phyloP scores from a whole-genome alignment of 208 protist genomes.

The Acanthamoeba castellanii region DNA sequence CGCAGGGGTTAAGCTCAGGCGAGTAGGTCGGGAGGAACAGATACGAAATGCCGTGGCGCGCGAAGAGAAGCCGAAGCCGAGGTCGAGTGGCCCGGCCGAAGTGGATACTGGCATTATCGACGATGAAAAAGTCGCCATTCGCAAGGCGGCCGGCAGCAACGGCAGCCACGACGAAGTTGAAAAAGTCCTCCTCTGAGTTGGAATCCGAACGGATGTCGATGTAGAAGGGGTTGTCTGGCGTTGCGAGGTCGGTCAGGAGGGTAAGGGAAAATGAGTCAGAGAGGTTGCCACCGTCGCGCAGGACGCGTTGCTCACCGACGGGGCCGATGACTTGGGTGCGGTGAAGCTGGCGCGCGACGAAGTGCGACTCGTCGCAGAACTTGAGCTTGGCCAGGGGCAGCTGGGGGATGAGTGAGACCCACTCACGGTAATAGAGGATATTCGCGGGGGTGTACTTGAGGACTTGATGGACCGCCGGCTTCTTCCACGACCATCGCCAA shows the following conservation, averaged over 20 bases:
- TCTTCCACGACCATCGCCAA: background rate
- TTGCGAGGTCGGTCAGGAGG: background rate
- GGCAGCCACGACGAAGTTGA: background rate
- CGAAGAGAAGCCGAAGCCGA: background rate
- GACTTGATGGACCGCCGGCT: background rate
- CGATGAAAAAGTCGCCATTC: background rate
- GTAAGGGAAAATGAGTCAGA: background rate
- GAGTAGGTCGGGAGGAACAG: background rate
- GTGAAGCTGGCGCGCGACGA: background rate
- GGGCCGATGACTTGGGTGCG: background rate
- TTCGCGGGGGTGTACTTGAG: background rate
- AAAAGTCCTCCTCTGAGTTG: background rate
- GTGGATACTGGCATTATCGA: constrained; percentile 31
- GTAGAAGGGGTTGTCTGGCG: background rate
- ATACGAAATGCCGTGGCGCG: background rate
- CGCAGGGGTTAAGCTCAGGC: background rate
- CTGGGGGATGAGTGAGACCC: background rate
- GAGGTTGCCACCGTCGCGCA: background rate
- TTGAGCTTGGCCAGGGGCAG: background rate
- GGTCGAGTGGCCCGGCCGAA: background rate
- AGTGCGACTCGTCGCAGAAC: background rate
- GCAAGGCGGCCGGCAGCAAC: background rate
- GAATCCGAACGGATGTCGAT: background rate
- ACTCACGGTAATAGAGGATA: too few relatives aligned
- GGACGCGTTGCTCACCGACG: background rate